These are phyloP conservation scores for Aspergillus intermedius DNA, from an alignment of 2,329 filamentous ascomycete species.

Conservation along the genomic window DNA sequence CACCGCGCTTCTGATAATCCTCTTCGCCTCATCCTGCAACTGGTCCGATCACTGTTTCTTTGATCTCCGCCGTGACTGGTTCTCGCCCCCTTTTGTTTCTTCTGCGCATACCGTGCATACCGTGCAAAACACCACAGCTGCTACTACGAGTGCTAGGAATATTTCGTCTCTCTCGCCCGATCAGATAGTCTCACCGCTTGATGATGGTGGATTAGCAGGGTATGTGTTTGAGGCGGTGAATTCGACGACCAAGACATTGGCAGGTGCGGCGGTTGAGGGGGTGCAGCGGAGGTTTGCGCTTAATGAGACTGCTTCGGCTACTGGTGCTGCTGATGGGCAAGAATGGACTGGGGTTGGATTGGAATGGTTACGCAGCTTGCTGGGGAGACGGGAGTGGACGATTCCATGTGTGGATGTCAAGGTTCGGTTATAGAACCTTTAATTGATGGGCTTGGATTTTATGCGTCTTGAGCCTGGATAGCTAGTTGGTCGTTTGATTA, in stretches of 20 bases:
- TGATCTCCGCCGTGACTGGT: slow-evolving; percentile 89
- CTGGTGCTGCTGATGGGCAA: slow-evolving; percentile 26
- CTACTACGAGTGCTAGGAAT: not conserved
- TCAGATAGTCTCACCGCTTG: slow-evolving; percentile 21
- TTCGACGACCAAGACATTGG: slow-evolving; percentile 62
- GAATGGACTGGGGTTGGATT: slow-evolving; percentile 73
- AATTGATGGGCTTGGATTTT: slow-evolving; percentile 1
- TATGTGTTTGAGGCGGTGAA: slow-evolving; percentile 51
- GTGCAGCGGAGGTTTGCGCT: slow-evolving; percentile 36
- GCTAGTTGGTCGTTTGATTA: not conserved
- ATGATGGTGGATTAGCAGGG: slow-evolving; percentile 27
- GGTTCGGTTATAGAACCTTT: slow-evolving; percentile 56
- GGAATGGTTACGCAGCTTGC: slow-evolving; percentile 76
- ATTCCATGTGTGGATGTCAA: slow-evolving; percentile 87
- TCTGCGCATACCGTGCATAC: slow-evolving; percentile 11
- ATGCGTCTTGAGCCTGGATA: not conserved
- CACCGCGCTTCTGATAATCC: slow-evolving; percentile 87
- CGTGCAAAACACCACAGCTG: slow-evolving; percentile 2
- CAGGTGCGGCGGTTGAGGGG: slow-evolving; percentile 60
- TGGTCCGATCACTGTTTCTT: slow-evolving; percentile 90
- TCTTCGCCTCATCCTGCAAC: slow-evolving; percentile 86
- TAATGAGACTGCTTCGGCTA: slow-evolving; percentile 12
- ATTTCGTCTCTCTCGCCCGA: slow-evolving; percentile 19
- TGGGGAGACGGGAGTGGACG: slow-evolving; percentile 81
- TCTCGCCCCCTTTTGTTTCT: slow-evolving; percentile 62